Conservation (phyloP, 257 asterid genomes). For the Solanum medicagineum region DNA sequence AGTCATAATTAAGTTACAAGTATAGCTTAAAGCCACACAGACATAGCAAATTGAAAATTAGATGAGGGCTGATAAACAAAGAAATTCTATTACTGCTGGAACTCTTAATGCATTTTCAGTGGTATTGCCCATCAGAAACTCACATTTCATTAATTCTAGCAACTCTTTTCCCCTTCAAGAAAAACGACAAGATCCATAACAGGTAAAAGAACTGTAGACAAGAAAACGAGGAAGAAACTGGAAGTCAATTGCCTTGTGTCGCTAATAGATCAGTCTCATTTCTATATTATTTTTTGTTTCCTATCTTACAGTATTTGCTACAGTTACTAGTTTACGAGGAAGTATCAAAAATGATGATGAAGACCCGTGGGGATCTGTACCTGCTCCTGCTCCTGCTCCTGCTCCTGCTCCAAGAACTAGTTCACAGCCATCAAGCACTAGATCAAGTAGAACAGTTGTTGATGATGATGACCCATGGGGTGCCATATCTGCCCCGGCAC, state of each 20-base stretch:
- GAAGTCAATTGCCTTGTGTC: not conserved
- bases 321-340: conserved; percentile 53
- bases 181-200: not conserved
- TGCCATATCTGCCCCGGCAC: conserved; percentile 35
- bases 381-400: conserved; percentile 7
- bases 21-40: not conserved
- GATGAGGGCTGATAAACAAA: not conserved
- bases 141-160: not conserved
- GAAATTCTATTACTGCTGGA: not conserved
- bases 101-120: not conserved
- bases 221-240: not conserved
- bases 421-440: conserved; percentile 21
- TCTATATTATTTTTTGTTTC: not conserved
- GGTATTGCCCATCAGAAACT: not conserved
- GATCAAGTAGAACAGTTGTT: conserved; percentile 16
- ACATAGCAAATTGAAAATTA: not conserved
- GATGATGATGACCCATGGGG: conserved; percentile 61
- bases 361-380: conserved; percentile 46
- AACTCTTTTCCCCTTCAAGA: not conserved
- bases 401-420: conserved; percentile 24
- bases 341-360: conserved; percentile 46
- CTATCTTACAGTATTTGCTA: conserved; percentile 8
- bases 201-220: not conserved
- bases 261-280: not conserved
- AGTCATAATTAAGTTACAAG: not conserved